A percentile compares a stretch with the other conserved stretches of the same genome.
Conservation (phyloP, 257 asterid species). For the Fraxinus excelsior region DNA sequence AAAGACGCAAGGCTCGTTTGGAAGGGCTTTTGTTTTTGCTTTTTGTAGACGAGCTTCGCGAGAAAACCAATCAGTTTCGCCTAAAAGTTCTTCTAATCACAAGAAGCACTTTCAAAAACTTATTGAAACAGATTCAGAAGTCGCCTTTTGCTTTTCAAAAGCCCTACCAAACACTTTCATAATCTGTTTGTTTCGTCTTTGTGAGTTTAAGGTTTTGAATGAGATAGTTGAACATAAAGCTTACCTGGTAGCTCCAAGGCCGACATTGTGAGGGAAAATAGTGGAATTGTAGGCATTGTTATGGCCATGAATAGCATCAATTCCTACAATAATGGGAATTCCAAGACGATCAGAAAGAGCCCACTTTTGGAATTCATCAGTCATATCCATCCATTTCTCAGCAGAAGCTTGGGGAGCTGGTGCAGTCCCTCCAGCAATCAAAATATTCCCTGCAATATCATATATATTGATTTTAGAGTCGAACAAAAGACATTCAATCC, state of each 20-base stretch:
- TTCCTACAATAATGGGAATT: constrained; percentile 30
- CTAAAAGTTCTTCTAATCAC: too few species aligned
- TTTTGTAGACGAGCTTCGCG: too few species aligned
- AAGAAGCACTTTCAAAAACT: too few species aligned
- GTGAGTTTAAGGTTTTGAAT: background rate
- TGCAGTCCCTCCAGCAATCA: constrained; percentile 34
- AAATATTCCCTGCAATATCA: constrained; percentile 1
- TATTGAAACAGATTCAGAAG: too few species aligned
- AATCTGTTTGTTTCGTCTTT: too few species aligned
- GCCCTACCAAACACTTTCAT: background rate
- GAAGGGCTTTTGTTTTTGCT: too few species aligned
- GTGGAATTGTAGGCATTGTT: constrained; percentile 29
- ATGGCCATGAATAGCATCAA: constrained; percentile 36
- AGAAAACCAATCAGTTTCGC: too few species aligned
- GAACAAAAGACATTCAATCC: background rate
- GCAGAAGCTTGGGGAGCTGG: constrained; percentile 21
- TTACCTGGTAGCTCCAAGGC: constrained; percentile 32
- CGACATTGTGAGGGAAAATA: constrained; percentile 32
- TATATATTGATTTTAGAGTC: too few species aligned
- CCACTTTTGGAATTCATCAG: constrained; percentile 20
- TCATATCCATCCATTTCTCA: constrained; percentile 27
- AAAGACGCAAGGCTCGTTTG: background rate
- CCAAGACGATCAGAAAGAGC: constrained; percentile 28
- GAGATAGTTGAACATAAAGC: too few species aligned
- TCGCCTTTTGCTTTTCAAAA: background rate